These are phyloP conservation scores for Apiotrichum sp. DNA, from an alignment of 1,284 basidiomycete genomes.

Conservation along the genomic window DNA sequence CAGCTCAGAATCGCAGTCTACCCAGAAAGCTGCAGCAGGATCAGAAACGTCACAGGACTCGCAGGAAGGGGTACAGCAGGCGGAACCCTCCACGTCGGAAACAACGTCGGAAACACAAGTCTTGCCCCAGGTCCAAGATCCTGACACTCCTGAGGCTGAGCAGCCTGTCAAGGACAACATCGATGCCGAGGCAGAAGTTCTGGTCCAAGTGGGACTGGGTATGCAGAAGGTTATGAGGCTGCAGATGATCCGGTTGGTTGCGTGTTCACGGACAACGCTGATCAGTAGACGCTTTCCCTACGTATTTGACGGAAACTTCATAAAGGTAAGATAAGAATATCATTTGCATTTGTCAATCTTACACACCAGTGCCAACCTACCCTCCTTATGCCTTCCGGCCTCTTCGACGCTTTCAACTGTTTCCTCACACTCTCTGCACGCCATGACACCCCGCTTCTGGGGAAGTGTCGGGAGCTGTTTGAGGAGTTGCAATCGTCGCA, in stretches of 20 bases:
- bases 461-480: neutral
- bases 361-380: constrained; percentile 9
- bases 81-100: neutral
- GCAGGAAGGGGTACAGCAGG: too few species aligned
- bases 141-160: too few species aligned
- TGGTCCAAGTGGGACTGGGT: constrained; percentile 13
- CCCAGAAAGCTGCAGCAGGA: too few species aligned
- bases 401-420: constrained; percentile 11
- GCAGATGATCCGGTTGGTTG: constrained; percentile 21
- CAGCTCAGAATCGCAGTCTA: too few species aligned
- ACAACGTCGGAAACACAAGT: too few species aligned
- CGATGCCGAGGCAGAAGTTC: neutral
- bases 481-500: constrained; percentile 1
- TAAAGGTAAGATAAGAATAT: neutral
- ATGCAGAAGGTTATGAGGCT: constrained; percentile 16
- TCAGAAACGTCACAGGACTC: too few species aligned
- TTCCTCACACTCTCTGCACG: constrained; percentile 14
- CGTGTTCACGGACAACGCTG: neutral
- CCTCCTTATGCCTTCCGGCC: constrained; percentile 2
- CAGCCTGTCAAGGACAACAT: neutral
- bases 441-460: constrained; percentile 4
- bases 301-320: constrained; percentile 18
- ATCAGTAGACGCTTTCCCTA: constrained; percentile 25
- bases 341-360: neutral
- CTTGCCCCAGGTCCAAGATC: too few species aligned